Evolutionary conservation across 2,329 filamentous ascomycete species (phyloP).

Genomic region (Phoma sp.): DNA sequence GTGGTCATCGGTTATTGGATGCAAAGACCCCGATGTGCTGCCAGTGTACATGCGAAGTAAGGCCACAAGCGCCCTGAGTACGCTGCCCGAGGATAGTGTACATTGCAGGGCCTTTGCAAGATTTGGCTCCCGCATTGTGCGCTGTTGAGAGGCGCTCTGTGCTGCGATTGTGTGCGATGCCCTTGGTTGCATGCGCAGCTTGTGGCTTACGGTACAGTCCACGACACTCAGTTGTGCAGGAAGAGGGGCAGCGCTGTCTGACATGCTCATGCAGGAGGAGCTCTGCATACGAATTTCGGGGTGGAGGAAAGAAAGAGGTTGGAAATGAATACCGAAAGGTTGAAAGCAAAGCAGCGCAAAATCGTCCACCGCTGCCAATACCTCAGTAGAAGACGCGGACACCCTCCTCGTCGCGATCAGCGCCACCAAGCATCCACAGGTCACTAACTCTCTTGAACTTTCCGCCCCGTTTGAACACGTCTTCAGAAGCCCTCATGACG

Average conservation of each 20-base stretch:
- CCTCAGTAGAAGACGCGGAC: slow-evolving; percentile 42
- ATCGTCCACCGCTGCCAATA: neutral
- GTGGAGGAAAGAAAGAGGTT: neutral
- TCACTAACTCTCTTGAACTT: slow-evolving; percentile 28
- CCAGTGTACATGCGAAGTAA: neutral
- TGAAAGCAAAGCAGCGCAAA: neutral
- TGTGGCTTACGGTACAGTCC: neutral
- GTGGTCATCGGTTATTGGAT: neutral
- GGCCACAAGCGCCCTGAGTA: slow-evolving; percentile 1
- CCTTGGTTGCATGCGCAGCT: neutral
- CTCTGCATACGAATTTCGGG: neutral
- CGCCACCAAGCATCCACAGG: slow-evolving; percentile 35
- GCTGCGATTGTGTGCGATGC: neutral
- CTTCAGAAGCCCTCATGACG: slow-evolving; percentile 34
- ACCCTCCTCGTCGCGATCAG: slow-evolving; percentile 18
- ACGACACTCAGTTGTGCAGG: neutral
- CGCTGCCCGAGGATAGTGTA: too few species aligned
- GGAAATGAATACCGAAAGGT: neutral
- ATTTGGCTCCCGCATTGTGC: neutral
- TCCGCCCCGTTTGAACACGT: slow-evolving; percentile 24
- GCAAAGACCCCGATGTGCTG: neutral
- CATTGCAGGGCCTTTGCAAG: neutral
- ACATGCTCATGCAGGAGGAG: neutral
- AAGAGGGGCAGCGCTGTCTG: neutral
- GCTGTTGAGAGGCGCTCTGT: neutral